These are phyloP conservation scores for Lanzia echinophila DNA, from an alignment of 2,329 filamentous ascomycete species.

Conservation along the genomic window DNA sequence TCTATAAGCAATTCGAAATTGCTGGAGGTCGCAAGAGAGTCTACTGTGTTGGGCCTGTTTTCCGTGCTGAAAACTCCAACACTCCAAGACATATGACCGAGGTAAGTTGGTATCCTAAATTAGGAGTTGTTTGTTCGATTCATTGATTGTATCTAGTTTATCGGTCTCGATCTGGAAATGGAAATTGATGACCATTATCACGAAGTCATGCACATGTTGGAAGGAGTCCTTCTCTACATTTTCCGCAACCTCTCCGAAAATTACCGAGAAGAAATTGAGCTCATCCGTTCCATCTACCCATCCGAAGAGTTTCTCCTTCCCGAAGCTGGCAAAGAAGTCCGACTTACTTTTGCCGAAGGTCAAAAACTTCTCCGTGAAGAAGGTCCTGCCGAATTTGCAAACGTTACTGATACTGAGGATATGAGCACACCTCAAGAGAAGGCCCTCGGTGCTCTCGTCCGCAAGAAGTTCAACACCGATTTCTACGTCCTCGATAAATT, in stretches of 20 bases:
- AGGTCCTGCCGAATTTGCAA: conserved; percentile 57
- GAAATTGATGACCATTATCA: conserved; percentile 73
- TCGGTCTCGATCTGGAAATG: conserved; percentile 85
- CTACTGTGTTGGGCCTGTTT: conserved; percentile 73
- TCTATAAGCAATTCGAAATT: conserved; percentile 85
- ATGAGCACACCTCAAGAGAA: conserved; percentile 78
- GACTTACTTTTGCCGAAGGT: conserved; percentile 71
- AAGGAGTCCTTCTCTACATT: conserved; percentile 69
- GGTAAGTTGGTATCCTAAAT: conserved; percentile 31
- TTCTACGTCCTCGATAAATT: conserved; percentile 98
- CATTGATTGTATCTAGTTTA: conserved; percentile 48
- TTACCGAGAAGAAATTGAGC: conserved; percentile 65
- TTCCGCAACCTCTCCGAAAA: conserved; percentile 61
- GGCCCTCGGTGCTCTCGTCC: conserved; percentile 79
- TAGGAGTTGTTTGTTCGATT: background rate
- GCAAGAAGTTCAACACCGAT: conserved; percentile 85
- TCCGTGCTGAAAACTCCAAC: conserved; percentile 81
- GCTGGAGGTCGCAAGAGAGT: conserved; percentile 71
- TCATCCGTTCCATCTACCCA: conserved; percentile 67
- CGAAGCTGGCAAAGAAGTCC: conserved; percentile 65
- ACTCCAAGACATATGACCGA: conserved; percentile 81
- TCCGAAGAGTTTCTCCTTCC: conserved; percentile 73
- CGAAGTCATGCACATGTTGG: conserved; percentile 66
- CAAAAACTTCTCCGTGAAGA: conserved; percentile 72
- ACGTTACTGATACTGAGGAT: conserved; percentile 71